Conservation (phyloP, 1,139 yeast genomes). For the Geotrichum armillariae region DNA sequence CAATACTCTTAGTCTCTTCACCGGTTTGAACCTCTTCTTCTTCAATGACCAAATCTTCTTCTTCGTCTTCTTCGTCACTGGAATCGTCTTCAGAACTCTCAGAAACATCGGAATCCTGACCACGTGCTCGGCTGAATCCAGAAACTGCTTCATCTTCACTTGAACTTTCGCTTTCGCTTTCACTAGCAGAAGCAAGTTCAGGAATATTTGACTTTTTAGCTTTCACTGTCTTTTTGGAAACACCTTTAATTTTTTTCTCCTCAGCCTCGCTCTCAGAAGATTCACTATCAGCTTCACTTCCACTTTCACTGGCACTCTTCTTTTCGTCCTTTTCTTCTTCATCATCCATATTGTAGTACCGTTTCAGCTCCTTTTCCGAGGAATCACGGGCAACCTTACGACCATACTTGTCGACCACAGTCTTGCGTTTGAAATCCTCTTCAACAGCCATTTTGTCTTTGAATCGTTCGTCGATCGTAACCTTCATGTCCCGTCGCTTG, state of each 20-base stretch:
- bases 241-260: conserved; percentile 34
- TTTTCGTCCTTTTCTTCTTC: conserved; percentile 27
- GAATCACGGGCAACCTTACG: conserved; percentile 55
- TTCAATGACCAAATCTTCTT: conserved; percentile 63
- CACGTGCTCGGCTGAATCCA: conserved; percentile 68
- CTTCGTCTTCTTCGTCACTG: conserved; percentile 34
- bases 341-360: conserved; percentile 59
- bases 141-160: conserved; percentile 31
- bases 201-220: conserved; percentile 21
- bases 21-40: conserved; percentile 71
- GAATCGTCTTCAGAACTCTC: conserved; percentile 43
- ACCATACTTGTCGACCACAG: conserved; percentile 84
- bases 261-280: conserved; percentile 29
- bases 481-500: conserved; percentile 65
- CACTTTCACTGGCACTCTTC: conserved; percentile 5
- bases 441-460: conserved; percentile 57
- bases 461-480: conserved; percentile 85
- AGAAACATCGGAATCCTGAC: conserved; percentile 54
- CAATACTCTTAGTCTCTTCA: conserved; percentile 78
- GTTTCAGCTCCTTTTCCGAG: conserved; percentile 55
- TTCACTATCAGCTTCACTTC: conserved; percentile 27
- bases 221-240: conserved; percentile 18
- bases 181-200: conserved; percentile 13
- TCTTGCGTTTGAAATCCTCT: conserved; percentile 56
- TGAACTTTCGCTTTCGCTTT: conserved; percentile 29